Base-by-base conservation (phyloP, 2,329 filamentous ascomycete genomes). In the Aspergillus sp. region DNA sequence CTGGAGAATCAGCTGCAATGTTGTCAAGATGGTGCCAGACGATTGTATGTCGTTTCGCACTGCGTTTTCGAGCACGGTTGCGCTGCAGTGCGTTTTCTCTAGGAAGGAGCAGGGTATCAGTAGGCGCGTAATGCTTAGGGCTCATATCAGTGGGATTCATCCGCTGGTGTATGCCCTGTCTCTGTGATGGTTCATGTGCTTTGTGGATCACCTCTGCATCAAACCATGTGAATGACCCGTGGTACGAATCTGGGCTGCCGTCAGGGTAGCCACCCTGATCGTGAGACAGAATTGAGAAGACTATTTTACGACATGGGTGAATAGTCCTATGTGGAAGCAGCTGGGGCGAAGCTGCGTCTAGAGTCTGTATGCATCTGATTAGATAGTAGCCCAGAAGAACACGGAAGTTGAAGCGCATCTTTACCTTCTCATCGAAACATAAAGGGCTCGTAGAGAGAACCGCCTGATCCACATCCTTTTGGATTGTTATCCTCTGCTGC, bases 251-350 rank as follows among this genome's bases (percentile, higher is more conserved):
- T n/a, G 66, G 59, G 21, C 8, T 23, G 40, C 43, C 17, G 31
- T 51, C 35, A 44, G 39, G 8, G 23, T 40, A 33, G 2, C 65
- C 64, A 4, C 66, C 75, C 56, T 77, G 75, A 53, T 77, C 75
- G 19, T 71, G 72, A 3, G 73, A 72, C 6, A 62, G 60, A 15
- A 77, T 63, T 7, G 62, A 62, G 44, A 77, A 76, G 19, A 71
- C 51, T 14, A 77, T 73, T 49, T 76, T 76, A 25, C 75, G 73
- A 40, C 74, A 76, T 19, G 74, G 74, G 51, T 75, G 70, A 15
- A 58, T 48, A 11, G 69, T 68, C 31, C 74, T 68, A 52, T 76
- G 71, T 5, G 73, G 69, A 4, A 76, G 64, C 15, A 66, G 52
- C 15, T 58, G 62, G 15, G 68, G 67, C 6, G 58, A 55, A 31